These are phyloP conservation scores for Ascochyta koolunga DNA, from an alignment of 2,329 filamentous ascomycete species.

Conservation along the genomic window DNA sequence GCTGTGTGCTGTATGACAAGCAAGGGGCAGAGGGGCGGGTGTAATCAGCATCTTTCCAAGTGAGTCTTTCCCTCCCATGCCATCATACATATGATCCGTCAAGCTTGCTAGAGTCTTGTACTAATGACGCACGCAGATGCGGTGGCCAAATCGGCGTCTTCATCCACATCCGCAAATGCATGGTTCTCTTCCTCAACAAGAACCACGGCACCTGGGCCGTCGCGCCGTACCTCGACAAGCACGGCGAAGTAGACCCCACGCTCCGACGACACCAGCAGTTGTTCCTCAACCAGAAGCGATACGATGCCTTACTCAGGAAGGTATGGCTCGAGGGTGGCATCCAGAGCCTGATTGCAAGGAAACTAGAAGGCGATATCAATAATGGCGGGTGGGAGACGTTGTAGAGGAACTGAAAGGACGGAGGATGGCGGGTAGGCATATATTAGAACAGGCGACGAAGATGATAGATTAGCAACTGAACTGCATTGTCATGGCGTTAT, in stretches of 20 bases:
- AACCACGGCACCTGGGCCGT: conserved; percentile 81
- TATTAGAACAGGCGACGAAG: no score
- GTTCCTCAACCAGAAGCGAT: conserved; percentile 90
- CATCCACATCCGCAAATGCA: conserved; percentile 96
- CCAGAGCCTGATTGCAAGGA: conserved; percentile 85
- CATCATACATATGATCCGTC: background rate
- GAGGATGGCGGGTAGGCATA: background rate
- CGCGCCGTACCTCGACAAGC: conserved; percentile 93
- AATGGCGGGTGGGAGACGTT: conserved; percentile 93
- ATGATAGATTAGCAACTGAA: background rate
- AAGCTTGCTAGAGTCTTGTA: background rate
- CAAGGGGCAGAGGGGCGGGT: conserved; percentile 60
- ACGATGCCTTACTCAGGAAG: conserved; percentile 84
- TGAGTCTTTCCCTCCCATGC: conserved; percentile 56
- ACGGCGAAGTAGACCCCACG: conserved; percentile 94
- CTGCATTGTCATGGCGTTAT: background rate
- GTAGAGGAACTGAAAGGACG: conserved; percentile 22
- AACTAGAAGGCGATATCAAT: conserved; percentile 93
- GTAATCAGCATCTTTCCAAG: conserved; percentile 87
- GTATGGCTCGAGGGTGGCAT: conserved; percentile 88
- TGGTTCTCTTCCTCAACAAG: conserved; percentile 84
- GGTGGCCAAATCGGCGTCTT: conserved; percentile 90
- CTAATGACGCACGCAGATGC: conserved; percentile 63
- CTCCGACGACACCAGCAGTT: conserved; percentile 84
- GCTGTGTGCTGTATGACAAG: conserved; percentile 85